Conservation (phyloP, 2,329 filamentous ascomycete species). For the Neopestalotiopsis clavispora region DNA sequence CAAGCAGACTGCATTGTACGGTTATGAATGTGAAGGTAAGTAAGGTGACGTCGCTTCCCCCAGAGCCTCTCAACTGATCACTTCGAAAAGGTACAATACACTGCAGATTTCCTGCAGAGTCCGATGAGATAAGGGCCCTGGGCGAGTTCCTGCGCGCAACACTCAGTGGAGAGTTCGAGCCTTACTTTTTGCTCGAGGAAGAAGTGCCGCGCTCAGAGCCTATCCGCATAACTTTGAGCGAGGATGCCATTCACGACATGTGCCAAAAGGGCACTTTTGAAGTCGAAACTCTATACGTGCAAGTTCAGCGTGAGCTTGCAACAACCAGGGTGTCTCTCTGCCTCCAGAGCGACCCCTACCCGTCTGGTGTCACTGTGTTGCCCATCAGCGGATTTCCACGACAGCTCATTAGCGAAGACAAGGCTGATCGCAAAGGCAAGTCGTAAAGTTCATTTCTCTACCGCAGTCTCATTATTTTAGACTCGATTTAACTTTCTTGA, state of each 20-base stretch:
- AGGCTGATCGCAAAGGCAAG: constrained; percentile 10
- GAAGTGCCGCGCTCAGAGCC: constrained; percentile 25
- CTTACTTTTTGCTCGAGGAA: constrained; percentile 35
- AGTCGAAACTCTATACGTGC: constrained; percentile 29
- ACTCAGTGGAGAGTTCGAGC: constrained; percentile 34
- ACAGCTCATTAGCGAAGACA: constrained; percentile 33
- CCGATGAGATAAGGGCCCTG: constrained; percentile 33
- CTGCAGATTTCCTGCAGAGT: constrained; percentile 32
- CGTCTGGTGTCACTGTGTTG: constrained; percentile 30
- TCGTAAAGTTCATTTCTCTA: background rate
- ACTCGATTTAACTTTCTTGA: background rate
- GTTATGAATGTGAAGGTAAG: constrained; percentile 34
- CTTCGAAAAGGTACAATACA: constrained; percentile 29
- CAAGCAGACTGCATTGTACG: constrained; percentile 27
- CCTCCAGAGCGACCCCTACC: constrained; percentile 28
- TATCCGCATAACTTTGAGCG: constrained; percentile 29
- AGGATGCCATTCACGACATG: constrained; percentile 34
- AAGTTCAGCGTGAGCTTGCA: constrained; percentile 27
- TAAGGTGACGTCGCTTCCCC: background rate
- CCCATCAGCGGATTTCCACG: constrained; percentile 37
- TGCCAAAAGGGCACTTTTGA: constrained; percentile 34
- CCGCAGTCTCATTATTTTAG: background rate
- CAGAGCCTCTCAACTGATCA: background rate
- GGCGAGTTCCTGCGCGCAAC: constrained; percentile 35
- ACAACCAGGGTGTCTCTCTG: constrained; percentile 32